A percentile compares a stretch with the other conserved stretches of the same genome.
phyloP scores from a whole-genome alignment of 2,329 filamentous ascomycete genomes.

The Apiospora marii region DNA sequence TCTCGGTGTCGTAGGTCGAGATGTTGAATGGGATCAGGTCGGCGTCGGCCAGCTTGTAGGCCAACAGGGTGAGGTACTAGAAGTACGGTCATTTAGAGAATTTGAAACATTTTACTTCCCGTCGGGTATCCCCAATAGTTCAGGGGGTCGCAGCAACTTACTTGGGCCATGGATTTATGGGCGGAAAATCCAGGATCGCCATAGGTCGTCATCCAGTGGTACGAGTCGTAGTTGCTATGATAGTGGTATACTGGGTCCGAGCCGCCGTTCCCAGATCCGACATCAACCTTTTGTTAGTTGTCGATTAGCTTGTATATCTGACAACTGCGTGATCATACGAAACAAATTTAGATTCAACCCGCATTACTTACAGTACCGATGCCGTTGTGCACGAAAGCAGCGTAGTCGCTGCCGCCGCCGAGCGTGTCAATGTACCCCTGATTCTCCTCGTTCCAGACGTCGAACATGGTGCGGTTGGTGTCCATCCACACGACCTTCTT shows the following conservation, averaged over 20 bases:
- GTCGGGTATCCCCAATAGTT: not conserved
- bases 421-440: constrained; percentile 63
- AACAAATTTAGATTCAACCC: constrained; percentile 30
- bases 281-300: constrained; percentile 57
- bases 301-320: not conserved
- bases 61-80: constrained; percentile 49
- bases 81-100: not conserved
- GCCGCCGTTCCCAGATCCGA: constrained; percentile 56
- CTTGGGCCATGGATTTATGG: constrained; percentile 64
- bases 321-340: not conserved
- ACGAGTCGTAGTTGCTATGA: constrained; percentile 85
- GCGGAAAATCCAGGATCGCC: constrained; percentile 73
- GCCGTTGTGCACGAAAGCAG: constrained; percentile 67
- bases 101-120: not conserved
- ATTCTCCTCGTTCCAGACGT: constrained; percentile 48
- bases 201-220: constrained; percentile 82
- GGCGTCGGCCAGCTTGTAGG: constrained; percentile 48
- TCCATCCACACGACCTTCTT: constrained; percentile 67
- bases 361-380: constrained; percentile 49
- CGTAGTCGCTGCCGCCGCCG: constrained; percentile 73
- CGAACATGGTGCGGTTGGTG: constrained; percentile 49
- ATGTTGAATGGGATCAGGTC: constrained; percentile 51
- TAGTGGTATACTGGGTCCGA: constrained; percentile 74
- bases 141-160: constrained; percentile 36
- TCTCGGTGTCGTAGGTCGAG: constrained; percentile 49